phyloP scores from a whole-genome alignment of 2,329 filamentous ascomycete species.

The Paecilomyces dactylethromorphus region DNA sequence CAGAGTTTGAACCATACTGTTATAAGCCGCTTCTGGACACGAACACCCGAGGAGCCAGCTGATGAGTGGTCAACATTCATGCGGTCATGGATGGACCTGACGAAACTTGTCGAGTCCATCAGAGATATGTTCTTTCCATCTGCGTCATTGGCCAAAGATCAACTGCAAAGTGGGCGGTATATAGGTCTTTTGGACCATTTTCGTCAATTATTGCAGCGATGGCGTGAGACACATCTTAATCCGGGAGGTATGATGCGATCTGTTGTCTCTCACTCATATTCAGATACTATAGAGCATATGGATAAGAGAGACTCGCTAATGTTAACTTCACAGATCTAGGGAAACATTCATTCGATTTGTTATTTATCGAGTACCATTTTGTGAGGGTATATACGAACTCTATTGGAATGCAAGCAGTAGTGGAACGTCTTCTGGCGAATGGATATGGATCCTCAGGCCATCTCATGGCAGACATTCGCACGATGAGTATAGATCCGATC shows the following conservation, averaged over 20 bases:
- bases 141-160: constrained; percentile 8
- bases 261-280: not conserved
- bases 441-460: constrained; percentile 9
- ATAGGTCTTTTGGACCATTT: constrained; percentile 42
- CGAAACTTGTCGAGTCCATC: constrained; percentile 44
- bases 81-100: constrained; percentile 46
- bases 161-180: constrained; percentile 38
- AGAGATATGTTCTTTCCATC: constrained; percentile 48
- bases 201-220: constrained; percentile 29
- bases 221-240: constrained; percentile 30
- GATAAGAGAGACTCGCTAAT: not conserved
- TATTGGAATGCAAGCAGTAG: constrained; percentile 51
- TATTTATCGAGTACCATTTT: constrained; percentile 49
- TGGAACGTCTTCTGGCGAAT: constrained; percentile 44
- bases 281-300: not conserved
- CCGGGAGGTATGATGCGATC: constrained; percentile 16
- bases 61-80: constrained; percentile 48
- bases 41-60: constrained; percentile 32
- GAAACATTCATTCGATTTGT: constrained; percentile 39
- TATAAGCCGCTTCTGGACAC: constrained; percentile 12
- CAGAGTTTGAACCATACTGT: constrained; percentile 33
- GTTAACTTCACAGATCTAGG: constrained; percentile 13
- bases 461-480: constrained; percentile 19
- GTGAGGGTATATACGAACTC: constrained; percentile 38
- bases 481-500: constrained; percentile 33